Percentiles rank a stretch among this genome's conserved stretches.
These are phyloP conservation scores for Lactarius quietus DNA, from an alignment of 768 basidiomycete species.

Conservation along the genomic window DNA sequence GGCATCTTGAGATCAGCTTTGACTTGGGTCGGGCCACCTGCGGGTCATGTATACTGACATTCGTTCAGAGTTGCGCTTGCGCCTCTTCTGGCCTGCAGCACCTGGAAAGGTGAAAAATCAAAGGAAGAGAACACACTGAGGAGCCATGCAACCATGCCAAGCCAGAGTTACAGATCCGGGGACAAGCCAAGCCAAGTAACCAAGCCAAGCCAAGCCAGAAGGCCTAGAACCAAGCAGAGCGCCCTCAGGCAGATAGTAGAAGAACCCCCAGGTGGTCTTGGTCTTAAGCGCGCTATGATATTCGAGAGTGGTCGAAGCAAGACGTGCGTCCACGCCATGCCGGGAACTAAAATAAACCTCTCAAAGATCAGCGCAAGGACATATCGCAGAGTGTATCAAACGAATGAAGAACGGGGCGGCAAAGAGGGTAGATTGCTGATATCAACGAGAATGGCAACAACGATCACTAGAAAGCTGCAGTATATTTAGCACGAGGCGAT, in stretches of 20 bases:
- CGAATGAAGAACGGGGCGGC: not conserved
- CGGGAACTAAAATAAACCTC: not conserved
- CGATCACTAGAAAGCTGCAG: not conserved
- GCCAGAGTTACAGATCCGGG: not conserved
- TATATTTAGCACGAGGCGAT: not conserved
- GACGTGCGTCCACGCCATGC: slow-evolving; percentile 19
- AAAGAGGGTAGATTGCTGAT: not conserved
- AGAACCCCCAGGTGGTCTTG: not conserved
- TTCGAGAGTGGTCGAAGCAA: slow-evolving; percentile 1
- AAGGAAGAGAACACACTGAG: not conserved
- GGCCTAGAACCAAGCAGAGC: slow-evolving; percentile 8
- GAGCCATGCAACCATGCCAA: not conserved
- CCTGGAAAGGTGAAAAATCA: not conserved
- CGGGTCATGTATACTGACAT: not conserved
- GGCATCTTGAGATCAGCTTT: not conserved
- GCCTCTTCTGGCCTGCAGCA: not conserved
- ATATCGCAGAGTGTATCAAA: not conserved
- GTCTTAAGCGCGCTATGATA: slow-evolving; percentile 17
- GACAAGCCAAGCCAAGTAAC: too few relatives aligned
- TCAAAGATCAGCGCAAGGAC: not conserved
- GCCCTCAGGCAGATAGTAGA: slow-evolving; percentile 9
- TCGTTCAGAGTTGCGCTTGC: not conserved
- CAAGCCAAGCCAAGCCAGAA: not conserved
- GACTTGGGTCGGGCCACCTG: not conserved
- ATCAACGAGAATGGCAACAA: not conserved